These are phyloP conservation scores for Aspergillus sparsus DNA, from an alignment of 495 filamentous ascomycete species.

Conservation along the genomic window DNA sequence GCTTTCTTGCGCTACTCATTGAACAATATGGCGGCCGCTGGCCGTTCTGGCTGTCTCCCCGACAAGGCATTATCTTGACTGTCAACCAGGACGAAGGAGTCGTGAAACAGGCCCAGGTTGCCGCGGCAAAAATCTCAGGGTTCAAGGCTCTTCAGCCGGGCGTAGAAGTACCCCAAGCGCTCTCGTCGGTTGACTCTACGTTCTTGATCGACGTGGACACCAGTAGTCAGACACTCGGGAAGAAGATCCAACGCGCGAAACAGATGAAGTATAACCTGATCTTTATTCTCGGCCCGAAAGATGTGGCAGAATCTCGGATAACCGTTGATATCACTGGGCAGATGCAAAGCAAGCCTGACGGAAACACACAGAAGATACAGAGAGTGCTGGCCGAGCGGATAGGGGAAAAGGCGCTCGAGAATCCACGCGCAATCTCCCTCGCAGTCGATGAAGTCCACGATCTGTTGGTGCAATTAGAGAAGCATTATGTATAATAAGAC, in stretches of 20 bases:
- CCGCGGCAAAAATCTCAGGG: slow-evolving; percentile 38
- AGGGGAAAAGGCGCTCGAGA: slow-evolving; percentile 35
- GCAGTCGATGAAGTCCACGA: slow-evolving; percentile 41
- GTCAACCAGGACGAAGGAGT: slow-evolving; percentile 66
- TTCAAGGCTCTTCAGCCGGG: slow-evolving; percentile 33
- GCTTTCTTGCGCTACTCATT: slow-evolving; percentile 83
- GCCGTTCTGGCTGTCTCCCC: slow-evolving; percentile 91
- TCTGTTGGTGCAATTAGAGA: slow-evolving; percentile 44
- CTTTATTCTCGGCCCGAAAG: slow-evolving; percentile 67
- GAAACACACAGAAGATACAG: slow-evolving; percentile 31
- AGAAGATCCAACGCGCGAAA: slow-evolving; percentile 74
- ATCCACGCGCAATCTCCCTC: slow-evolving; percentile 43
- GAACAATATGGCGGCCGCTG: slow-evolving; percentile 80
- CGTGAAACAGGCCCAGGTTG: slow-evolving; percentile 55
- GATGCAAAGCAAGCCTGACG: slow-evolving; percentile 43
- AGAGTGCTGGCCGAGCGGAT: slow-evolving; percentile 32
- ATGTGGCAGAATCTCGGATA: slow-evolving; percentile 45
- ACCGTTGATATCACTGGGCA: slow-evolving; percentile 51
- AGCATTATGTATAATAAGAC: slow-evolving; percentile 35
- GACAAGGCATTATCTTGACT: slow-evolving; percentile 76
- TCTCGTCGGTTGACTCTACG: slow-evolving; percentile 47
- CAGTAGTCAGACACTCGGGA: slow-evolving; percentile 57
- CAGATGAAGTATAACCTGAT: slow-evolving; percentile 73
- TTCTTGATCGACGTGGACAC: slow-evolving; percentile 74
- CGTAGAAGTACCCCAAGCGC: slow-evolving; percentile 31